Base-by-base conservation (phyloP, 352 stramenopile genomes). In the Globisporangium viniferum region DNA sequence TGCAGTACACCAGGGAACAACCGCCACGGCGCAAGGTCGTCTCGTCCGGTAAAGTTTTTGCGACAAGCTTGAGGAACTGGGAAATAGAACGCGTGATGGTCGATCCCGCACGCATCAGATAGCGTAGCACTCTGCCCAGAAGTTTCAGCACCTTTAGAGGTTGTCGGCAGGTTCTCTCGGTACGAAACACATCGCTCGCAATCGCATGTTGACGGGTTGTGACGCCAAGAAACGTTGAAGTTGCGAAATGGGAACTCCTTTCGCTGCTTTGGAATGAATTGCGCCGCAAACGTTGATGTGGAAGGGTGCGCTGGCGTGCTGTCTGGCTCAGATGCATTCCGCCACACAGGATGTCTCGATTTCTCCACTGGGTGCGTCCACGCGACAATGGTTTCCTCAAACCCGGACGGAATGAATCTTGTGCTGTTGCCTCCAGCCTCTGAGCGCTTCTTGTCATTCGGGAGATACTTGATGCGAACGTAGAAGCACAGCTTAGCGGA, bases 21-120 rank as follows among this genome's bases (percentile, higher is more conserved):
- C 39, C 80, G 81, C 88, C 88, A 95, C 10, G 86, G 80, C 20
- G 87, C 88, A 22, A 95, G 72, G 73, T 93, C 84, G 41, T 90
- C 78, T 48, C 84, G 84, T 3, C 86, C 84, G 18, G 85, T 86
- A 60, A 90, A 92, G 66, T 89, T 92, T 70, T 91, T 92, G 15
- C 85, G 80, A 54, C 74, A 82, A 6, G 86, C 82, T 73, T 94
- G 88, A 6, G 86, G 86, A 18, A 95, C 75, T 20, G 86, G 88
- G 60, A 93, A 95, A 49, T 89, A 93, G 63, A 82, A 90, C n/a
- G 88, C 84, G 55, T 95, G 84, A 46, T 93, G 85, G 72, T 95
- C 88, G 18, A 95, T 71, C 20, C 86, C 87, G 55, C 79, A 91
- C 5, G 65, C 55, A 33, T 53, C 24, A n/a, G 9, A 36, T 22